Evolutionary conservation across 768 basidiomycete genomes (phyloP).

Genomic region (Rhodotorula babjevae): DNA sequence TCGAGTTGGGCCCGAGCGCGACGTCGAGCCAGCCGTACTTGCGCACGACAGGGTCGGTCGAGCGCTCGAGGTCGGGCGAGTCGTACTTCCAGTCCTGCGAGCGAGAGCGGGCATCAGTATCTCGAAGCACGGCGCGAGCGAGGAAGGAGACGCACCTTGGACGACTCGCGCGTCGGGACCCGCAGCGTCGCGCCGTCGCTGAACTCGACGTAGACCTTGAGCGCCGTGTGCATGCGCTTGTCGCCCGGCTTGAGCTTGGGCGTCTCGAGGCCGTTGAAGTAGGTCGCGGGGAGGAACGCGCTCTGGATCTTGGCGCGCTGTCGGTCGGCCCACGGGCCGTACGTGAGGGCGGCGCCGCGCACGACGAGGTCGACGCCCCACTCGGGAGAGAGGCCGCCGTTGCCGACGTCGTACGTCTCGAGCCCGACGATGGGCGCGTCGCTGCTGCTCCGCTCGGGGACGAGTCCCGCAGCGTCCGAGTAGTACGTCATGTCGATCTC

Average conservation of each 20-base stretch:
- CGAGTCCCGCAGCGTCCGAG: constrained; percentile 72
- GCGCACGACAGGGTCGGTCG: constrained; percentile 57
- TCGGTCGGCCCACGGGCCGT: constrained; percentile 95
- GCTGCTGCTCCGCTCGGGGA: constrained; percentile 51
- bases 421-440: constrained; percentile 13
- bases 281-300: constrained; percentile 76
- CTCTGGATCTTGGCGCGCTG: constrained; percentile 76
- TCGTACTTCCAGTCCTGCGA: constrained; percentile 90
- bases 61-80: constrained; percentile 48
- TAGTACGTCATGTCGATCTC: constrained; percentile 78
- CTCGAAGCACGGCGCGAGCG: not conserved
- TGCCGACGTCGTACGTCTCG: constrained; percentile 63
- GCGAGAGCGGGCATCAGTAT: not conserved
- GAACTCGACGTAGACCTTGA: constrained; percentile 77
- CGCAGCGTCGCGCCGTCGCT: constrained; percentile 69
- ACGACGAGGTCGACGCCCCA: constrained; percentile 87
- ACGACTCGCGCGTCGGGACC: constrained; percentile 85
- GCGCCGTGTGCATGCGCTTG: constrained; percentile 70
- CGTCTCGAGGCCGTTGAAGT: constrained; percentile 60
- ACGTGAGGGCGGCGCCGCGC: constrained; percentile 67
- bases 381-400: constrained; percentile 80
- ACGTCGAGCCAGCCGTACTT: constrained; percentile 64
- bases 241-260: constrained; percentile 64
- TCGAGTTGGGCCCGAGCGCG: constrained; percentile 71
- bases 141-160: constrained; percentile 58